These are phyloP conservation scores for Parmelia sp. DNA, from an alignment of 495 filamentous ascomycete genomes.

Conservation along the genomic window DNA sequence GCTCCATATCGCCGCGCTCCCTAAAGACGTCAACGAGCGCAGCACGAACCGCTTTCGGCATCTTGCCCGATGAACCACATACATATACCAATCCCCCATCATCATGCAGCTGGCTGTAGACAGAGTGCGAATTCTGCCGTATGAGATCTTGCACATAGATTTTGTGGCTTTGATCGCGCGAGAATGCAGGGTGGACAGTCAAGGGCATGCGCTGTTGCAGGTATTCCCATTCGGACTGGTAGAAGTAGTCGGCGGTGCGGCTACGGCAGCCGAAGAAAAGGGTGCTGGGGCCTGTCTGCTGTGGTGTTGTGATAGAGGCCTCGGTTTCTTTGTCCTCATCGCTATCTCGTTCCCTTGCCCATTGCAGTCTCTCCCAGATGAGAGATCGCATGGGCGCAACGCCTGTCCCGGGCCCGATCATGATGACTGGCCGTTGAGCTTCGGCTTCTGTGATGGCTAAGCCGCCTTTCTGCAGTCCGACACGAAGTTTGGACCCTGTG, in stretches of 20 bases:
- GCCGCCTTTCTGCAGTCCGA: slow-evolving; percentile 54
- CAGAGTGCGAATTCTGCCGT: slow-evolving; percentile 47
- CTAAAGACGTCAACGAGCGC: slow-evolving; percentile 69
- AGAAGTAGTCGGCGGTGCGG: slow-evolving; percentile 67
- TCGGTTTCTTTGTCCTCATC: slow-evolving; percentile 33
- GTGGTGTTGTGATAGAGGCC: slow-evolving; percentile 27
- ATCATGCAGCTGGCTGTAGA: slow-evolving; percentile 54
- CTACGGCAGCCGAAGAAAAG: slow-evolving; percentile 83
- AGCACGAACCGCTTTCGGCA: slow-evolving; percentile 83
- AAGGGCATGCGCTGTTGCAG: slow-evolving; percentile 32
- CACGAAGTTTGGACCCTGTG: slow-evolving; percentile 48
- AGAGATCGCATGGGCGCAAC: slow-evolving; percentile 81
- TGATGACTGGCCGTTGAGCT: slow-evolving; percentile 55
- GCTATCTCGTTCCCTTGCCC: slow-evolving; percentile 21
- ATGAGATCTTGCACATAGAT: slow-evolving; percentile 87
- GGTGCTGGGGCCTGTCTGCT: slow-evolving; percentile 32
- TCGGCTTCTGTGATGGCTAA: slow-evolving; percentile 41
- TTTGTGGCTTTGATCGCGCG: slow-evolving; percentile 67
- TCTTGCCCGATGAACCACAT: slow-evolving; percentile 76
- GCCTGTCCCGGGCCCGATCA: slow-evolving; percentile 86
- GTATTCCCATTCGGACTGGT: slow-evolving; percentile 64
- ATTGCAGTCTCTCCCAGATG: slow-evolving; percentile 57
- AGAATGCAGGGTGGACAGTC: slow-evolving; percentile 73
- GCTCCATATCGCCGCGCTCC: slow-evolving; percentile 33
- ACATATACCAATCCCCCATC: slow-evolving; percentile 58